A percentile compares a stretch with the other conserved stretches of the same genome.
Evolutionary conservation across 2,329 filamentous ascomycete species (phyloP).

Genomic region (Sclerotinia borealis): DNA sequence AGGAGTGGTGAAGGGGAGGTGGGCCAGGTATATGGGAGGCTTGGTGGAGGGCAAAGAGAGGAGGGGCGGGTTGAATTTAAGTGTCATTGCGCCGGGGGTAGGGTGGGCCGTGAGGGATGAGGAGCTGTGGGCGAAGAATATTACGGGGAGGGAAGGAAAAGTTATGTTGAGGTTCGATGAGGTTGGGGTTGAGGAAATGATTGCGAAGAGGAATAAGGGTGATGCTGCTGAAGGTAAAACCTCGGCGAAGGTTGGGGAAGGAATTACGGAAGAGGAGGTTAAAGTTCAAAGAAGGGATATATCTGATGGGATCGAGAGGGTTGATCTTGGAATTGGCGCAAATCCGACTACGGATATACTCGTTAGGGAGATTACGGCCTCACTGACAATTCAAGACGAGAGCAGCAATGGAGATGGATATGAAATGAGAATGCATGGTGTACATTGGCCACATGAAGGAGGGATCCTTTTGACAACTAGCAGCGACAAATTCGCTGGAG

Average conservation of each 20-base stretch:
- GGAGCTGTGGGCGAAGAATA: constrained; percentile 67
- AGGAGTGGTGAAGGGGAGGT: constrained; percentile 30
- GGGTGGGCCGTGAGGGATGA: constrained; percentile 52
- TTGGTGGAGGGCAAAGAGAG: constrained; percentile 19
- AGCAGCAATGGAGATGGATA: constrained; percentile 65
- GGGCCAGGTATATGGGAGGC: constrained; percentile 28
- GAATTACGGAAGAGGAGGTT: neutral
- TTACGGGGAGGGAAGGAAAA: constrained; percentile 66
- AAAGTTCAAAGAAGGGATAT: neutral
- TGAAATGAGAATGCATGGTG: constrained; percentile 74
- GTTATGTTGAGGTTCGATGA: constrained; percentile 64
- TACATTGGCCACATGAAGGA: constrained; percentile 80
- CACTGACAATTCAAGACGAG: constrained; percentile 66
- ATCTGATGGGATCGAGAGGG: constrained; percentile 2
- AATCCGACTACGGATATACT: constrained; percentile 31
- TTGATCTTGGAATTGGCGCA: neutral
- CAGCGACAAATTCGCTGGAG: constrained; percentile 88
- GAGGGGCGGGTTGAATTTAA: constrained; percentile 52
- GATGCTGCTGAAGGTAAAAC: constrained; percentile 2
- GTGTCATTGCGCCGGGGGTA: constrained; percentile 56
- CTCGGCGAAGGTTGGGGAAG: neutral
- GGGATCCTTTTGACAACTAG: constrained; percentile 78
- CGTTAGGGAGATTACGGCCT: constrained; percentile 64
- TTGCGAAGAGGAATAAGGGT: constrained; percentile 13
- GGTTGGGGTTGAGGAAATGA: constrained; percentile 6